These are phyloP conservation scores for Pythium diclinum DNA, from an alignment of 352 stramenopile genomes.

Conservation along the genomic window DNA sequence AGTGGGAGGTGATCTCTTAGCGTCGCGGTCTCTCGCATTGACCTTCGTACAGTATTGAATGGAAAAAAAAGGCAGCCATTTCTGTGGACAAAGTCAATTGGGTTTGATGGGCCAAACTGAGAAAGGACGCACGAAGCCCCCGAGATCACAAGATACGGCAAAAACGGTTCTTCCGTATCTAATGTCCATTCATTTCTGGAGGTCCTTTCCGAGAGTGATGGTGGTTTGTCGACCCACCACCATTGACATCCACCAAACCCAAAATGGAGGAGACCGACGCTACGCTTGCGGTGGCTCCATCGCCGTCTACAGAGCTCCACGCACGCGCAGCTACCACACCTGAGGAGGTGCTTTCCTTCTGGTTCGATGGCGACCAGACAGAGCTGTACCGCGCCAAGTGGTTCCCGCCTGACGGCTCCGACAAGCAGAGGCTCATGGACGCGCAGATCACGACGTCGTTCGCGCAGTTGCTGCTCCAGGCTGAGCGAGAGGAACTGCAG, in stretches of 20 bases:
- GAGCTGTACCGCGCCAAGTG: constrained; percentile 61
- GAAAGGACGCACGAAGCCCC: too few relatives aligned
- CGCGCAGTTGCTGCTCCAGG: constrained; percentile 34
- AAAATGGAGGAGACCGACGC: background rate
- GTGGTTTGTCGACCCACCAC: background rate
- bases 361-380: constrained; percentile 51
- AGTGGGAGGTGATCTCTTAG: too few relatives aligned
- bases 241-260: background rate
- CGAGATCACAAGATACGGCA: too few relatives aligned
- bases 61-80: too few relatives aligned
- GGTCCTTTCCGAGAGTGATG: background rate
- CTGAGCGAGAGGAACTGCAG: constrained; percentile 45
- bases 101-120: too few relatives aligned
- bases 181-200: too few relatives aligned
- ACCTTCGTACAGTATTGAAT: too few relatives aligned
- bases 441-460: constrained; percentile 40
- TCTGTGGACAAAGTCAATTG: too few relatives aligned
- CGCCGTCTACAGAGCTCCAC: background rate
- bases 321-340: background rate
- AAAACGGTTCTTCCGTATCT: too few relatives aligned
- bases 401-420: constrained; percentile 54
- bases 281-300: background rate
- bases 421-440: constrained; percentile 45
- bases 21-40: too few relatives aligned
- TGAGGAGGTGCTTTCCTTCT: constrained; percentile 50